Percentiles rank a stretch among this genome's conserved stretches.
Conservation (phyloP, 2,329 filamentous ascomycete species). For the Penicillium freii region DNA sequence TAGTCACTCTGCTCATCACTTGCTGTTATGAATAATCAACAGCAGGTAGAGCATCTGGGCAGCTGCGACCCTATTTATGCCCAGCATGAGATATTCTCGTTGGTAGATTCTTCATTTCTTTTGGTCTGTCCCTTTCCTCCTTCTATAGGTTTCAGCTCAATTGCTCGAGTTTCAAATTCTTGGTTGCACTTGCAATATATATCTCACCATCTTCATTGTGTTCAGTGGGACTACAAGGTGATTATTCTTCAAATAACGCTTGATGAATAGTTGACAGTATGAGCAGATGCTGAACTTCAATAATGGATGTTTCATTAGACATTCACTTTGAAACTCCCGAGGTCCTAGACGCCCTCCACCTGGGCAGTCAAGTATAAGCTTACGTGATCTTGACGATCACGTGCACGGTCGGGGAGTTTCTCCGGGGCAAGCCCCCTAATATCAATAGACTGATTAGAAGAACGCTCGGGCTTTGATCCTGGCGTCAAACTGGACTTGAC, state of each 20-base stretch:
- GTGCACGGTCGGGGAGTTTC: constrained; percentile 21
- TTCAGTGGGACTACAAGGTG: not conserved
- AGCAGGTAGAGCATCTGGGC: not conserved
- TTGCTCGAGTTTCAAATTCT: not conserved
- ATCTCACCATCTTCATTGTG: not conserved
- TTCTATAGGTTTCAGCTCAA: not conserved
- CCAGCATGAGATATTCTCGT: not conserved
- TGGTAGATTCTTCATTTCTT: not conserved
- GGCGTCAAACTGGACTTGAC: constrained; percentile 23
- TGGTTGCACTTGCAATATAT: not conserved
- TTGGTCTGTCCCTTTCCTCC: not conserved
- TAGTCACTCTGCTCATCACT: not conserved
- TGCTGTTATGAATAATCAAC: not conserved
- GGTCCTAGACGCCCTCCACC: no score
- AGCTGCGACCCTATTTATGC: not conserved
- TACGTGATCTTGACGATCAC: constrained; percentile 18
- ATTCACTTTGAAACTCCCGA: not conserved
- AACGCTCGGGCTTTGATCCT: constrained; percentile 28
- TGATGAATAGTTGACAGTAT: not conserved
- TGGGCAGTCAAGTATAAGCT: not conserved
- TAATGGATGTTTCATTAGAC: not conserved
- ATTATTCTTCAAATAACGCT: no score
- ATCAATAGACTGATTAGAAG: constrained; percentile 18
- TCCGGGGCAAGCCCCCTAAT: constrained; percentile 21
- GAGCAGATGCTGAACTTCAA: not conserved